Base-by-base conservation (phyloP, 805 yeast species). In the Yamadazyma ubonensis region DNA sequence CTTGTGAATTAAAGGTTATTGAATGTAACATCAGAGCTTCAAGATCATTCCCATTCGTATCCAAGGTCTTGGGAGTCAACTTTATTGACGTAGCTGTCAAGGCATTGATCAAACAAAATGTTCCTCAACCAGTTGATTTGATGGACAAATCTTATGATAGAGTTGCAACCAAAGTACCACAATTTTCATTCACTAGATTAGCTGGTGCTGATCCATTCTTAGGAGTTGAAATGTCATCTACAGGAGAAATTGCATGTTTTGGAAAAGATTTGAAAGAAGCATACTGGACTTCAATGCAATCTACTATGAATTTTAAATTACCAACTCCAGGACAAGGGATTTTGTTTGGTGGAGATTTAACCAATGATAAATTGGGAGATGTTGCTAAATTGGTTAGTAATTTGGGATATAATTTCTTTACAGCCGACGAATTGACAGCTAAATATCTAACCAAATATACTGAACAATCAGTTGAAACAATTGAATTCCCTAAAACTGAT, bases 11-110 rank as follows among this genome's bases (percentile, higher is more conserved):
- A 65, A 93, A 93, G 79, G 99, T 91, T 39, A 91, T 91, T 60
- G 99, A 91, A 71, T 91, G 99, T 78, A 91, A 91, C 60, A 96
- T 91, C 43, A 86, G 99, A 71, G 99, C 99, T 26, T 91, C 98
- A n/a, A 86, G 99, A 65, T 91, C 98, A 12, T 90, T 88, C 87
- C 99, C 99, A 67, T 91, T 93, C 70, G 88, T 90, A 51, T 91
- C 98, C 38, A 91, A 91, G 80, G 96, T 89, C 55, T 89, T 89
- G 49, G 97, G 97, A 50, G 89, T 91, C 43, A 95, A 91, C 65
- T 76, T 91, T 71, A 91, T 91, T 67, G 98, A 90, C 67, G 81
- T 91, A 84, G 98, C 99, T 37, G 90, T 97, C 39, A 87, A 86
- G 65, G 97, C 96, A 4, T 48, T 48, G 29, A 48, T 48, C 33